These are phyloP conservation scores for Fusarium vanettenii DNA, from an alignment of 2,329 filamentous ascomycete species.

Conservation along the genomic window DNA sequence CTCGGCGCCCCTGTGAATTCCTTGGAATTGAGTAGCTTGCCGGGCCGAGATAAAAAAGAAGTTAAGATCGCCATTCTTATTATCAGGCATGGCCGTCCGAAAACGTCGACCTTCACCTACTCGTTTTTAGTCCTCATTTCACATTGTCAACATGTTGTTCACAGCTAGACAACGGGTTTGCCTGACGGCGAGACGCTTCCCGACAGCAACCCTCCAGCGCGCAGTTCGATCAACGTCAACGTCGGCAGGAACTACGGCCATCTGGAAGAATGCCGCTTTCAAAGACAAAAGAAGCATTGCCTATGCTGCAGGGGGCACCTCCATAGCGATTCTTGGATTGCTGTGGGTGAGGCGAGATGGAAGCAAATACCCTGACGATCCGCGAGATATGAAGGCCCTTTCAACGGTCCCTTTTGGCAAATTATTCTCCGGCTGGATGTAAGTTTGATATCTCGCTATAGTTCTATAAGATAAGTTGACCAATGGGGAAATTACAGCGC, in stretches of 20 bases:
- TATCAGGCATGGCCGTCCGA: background rate
- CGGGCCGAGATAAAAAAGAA: background rate
- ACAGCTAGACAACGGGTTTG: background rate
- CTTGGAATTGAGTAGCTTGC: background rate
- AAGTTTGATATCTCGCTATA: background rate
- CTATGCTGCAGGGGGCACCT: background rate
- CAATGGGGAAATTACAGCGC: slow-evolving; percentile 5
- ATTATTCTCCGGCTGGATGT: slow-evolving; percentile 12
- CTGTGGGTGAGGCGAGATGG: background rate
- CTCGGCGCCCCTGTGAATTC: too few species aligned
- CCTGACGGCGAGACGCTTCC: background rate
- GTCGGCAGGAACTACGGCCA: background rate
- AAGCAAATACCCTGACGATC: slow-evolving; percentile 2
- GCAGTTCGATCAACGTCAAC: background rate
- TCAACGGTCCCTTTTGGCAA: slow-evolving; percentile 6
- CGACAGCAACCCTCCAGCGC: background rate
- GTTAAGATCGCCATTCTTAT: background rate
- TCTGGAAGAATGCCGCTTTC: background rate
- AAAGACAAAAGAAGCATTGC: background rate
- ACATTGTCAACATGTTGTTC: background rate
- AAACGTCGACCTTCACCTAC: background rate
- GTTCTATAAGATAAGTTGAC: background rate
- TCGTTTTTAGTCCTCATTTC: background rate
- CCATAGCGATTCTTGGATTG: background rate
- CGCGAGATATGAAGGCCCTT: slow-evolving; percentile 2